Evolutionary conservation across 148 eudicot species (phyloP).

Genomic region (Vaccinium macrocarpon): DNA sequence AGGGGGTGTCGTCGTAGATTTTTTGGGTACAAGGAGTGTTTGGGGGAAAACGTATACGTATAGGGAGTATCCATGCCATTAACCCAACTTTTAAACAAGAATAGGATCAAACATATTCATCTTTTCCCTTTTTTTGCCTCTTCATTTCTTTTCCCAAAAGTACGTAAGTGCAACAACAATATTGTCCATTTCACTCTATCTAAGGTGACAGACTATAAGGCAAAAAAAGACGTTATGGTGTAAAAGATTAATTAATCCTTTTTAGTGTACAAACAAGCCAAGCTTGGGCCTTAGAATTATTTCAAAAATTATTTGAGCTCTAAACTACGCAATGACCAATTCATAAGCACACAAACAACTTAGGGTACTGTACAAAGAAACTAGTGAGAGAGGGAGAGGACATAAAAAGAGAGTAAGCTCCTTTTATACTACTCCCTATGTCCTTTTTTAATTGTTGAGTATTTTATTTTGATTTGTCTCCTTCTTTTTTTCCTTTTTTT

Average conservation of each 20-base stretch:
- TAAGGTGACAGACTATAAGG: not conserved
- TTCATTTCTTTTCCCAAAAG: not conserved
- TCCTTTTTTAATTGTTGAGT: no score
- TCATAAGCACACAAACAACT: not conserved
- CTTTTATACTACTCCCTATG: no score
- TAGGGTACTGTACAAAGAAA: not conserved
- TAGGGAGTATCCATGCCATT: no score
- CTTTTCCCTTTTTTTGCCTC: not conserved
- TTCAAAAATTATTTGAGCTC: not conserved
- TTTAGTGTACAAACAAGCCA: not conserved
- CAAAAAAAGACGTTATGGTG: not conserved
- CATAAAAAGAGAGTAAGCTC: no score
- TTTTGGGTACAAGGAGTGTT: no score
- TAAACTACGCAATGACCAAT: not conserved
- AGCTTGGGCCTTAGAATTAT: not conserved
- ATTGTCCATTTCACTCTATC: not conserved
- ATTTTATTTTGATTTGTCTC: no score
- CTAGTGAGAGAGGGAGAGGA: not conserved
- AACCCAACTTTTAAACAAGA: no score
- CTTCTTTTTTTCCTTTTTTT: no score
- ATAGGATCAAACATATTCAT: not conserved
- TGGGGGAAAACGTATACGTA: no score
- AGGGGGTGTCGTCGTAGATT: no score
- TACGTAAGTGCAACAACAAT: not conserved
- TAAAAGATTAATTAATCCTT: not conserved